A percentile compares a stretch with the other conserved stretches of the same genome.
phyloP scores from a whole-genome alignment of 139 green algal species.

The Nannochloris sp. region DNA sequence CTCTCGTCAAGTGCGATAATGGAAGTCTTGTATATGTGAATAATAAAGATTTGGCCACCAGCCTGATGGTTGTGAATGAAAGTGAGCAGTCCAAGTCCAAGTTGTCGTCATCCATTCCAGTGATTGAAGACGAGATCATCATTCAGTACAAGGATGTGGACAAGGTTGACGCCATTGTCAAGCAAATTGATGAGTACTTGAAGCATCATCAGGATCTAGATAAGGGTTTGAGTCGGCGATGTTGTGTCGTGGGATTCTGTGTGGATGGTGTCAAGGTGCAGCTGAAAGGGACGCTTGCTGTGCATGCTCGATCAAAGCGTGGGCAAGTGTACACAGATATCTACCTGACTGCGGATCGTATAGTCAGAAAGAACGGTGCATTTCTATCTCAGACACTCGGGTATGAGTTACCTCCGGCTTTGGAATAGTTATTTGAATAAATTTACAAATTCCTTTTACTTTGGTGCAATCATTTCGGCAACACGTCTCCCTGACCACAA shows the following conservation, averaged over 20 bases:
- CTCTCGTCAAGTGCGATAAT: constrained; percentile 26
- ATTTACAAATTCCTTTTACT: background rate
- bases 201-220: constrained; percentile 1
- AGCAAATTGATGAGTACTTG: constrained; percentile 3
- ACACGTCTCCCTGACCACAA: constrained; percentile 62
- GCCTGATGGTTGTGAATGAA: background rate
- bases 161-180: background rate
- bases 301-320: background rate
- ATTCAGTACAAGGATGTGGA: constrained; percentile 15
- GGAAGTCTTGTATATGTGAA: constrained; percentile 15
- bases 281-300: constrained; percentile 13
- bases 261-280: background rate
- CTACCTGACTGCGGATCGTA: constrained; percentile 11
- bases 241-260: background rate
- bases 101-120: background rate
- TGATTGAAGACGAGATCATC: background rate
- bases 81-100: background rate
- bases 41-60: constrained; percentile 6
- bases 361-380: constrained; percentile 12
- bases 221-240: background rate
- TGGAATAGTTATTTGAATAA: background rate
- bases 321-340: constrained; percentile 7
- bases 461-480: constrained; percentile 59
- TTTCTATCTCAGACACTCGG: background rate
- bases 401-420: constrained; percentile 3